Evolutionary conservation across 352 stramenopile species (phyloP).

Genomic region (Phytophthora foliorum): DNA sequence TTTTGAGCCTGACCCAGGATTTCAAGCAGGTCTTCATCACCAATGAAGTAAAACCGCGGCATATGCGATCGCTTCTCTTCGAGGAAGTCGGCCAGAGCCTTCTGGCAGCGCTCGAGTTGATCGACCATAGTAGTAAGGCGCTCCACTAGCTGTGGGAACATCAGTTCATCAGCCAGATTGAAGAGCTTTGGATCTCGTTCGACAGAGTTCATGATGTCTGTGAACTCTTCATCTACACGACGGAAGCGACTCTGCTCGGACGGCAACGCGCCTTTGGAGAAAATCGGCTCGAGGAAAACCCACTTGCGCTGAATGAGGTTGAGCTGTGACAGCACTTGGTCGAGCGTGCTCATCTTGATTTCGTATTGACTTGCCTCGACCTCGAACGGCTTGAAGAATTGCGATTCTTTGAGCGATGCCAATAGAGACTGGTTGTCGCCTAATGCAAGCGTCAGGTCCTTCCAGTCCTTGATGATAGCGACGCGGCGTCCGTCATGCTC

Average conservation of each 20-base stretch:
- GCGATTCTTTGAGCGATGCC: slow-evolving; percentile 95
- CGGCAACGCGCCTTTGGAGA: slow-evolving; percentile 94
- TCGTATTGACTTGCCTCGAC: slow-evolving; percentile 93
- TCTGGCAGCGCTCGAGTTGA: slow-evolving; percentile 95
- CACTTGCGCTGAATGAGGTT: slow-evolving; percentile 96
- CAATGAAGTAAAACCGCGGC: slow-evolving; percentile 98
- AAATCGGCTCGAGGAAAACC: slow-evolving; percentile 98
- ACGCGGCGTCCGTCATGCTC: slow-evolving; percentile 84
- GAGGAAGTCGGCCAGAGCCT: slow-evolving; percentile 95
- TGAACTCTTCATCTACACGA: slow-evolving; percentile 95
- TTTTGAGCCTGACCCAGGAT: slow-evolving; percentile 96
- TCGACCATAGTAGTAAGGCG: slow-evolving; percentile 90
- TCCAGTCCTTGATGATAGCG: slow-evolving; percentile 97
- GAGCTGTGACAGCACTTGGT: slow-evolving; percentile 85
- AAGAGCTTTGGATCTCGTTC: slow-evolving; percentile 93
- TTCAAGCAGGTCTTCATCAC: slow-evolving; percentile 96
- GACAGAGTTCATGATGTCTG: slow-evolving; percentile 93
- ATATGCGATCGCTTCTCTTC: slow-evolving; percentile 95
- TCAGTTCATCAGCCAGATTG: slow-evolving; percentile 91
- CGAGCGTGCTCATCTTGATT: slow-evolving; percentile 88
- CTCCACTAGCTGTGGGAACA: slow-evolving; percentile 90
- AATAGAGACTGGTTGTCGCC: slow-evolving; percentile 97
- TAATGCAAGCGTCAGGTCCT: slow-evolving; percentile 94
- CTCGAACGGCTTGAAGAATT: slow-evolving; percentile 97
- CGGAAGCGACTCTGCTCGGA: slow-evolving; percentile 92